These are phyloP conservation scores for Zoysia matrella DNA, from an alignment of 202 grass and related monocot genomes.

Conservation along the genomic window DNA sequence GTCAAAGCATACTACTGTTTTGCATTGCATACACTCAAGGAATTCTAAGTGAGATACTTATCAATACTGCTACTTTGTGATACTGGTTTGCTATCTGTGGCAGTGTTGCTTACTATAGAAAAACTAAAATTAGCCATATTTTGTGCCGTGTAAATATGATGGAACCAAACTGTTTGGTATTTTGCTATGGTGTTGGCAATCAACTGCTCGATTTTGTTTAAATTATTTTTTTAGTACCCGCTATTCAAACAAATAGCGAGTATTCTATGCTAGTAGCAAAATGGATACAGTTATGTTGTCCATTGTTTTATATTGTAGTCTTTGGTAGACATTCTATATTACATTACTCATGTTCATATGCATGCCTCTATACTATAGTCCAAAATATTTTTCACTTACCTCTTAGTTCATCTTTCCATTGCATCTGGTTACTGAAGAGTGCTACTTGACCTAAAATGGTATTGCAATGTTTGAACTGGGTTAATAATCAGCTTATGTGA, in stretches of 20 bases:
- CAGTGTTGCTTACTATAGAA: no score
- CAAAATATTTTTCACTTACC: constrained; percentile 1
- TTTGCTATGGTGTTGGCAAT: neutral
- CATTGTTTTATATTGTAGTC: constrained; percentile 16
- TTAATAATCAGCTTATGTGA: constrained; percentile 2
- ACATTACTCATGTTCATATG: neutral
- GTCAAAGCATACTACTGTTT: no score
- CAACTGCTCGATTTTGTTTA: neutral
- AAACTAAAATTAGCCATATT: neutral
- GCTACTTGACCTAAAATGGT: neutral
- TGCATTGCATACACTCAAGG: no score
- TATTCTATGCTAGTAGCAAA: neutral
- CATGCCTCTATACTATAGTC: neutral
- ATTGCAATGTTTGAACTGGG: neutral
- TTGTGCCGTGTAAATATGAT: neutral
- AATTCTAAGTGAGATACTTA: no score
- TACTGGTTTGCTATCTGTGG: no score
- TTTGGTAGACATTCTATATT: constrained; percentile 1
- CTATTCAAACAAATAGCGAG: constrained; percentile 6
- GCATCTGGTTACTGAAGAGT: constrained; percentile 10
- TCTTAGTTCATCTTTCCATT: neutral
- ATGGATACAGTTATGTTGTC: neutral
- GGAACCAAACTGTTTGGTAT: neutral
- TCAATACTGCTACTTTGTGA: no score
- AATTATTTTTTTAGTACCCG: constrained; percentile 5